Conservation (phyloP, 2,329 filamentous ascomycete genomes). For the Sporothrix humicola region DNA sequence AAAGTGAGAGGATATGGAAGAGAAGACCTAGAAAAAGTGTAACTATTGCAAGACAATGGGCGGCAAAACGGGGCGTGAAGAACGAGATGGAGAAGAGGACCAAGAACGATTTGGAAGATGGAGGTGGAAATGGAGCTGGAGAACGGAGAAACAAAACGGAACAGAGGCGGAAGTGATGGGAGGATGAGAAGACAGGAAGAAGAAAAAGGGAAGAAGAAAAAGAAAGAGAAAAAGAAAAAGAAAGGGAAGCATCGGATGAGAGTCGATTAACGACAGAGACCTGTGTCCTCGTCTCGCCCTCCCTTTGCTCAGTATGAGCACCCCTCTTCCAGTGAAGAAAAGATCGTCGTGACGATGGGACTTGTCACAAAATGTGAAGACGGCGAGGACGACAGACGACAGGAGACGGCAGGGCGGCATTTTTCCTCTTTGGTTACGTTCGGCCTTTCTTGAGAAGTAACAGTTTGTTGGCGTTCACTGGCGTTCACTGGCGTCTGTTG, state of each 20-base stretch:
- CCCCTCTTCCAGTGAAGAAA: slow-evolving; percentile 16
- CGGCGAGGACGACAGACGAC: not conserved
- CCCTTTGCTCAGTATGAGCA: not conserved
- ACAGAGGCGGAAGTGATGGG: slow-evolving; percentile 4
- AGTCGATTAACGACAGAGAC: no score
- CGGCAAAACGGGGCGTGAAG: slow-evolving; percentile 4
- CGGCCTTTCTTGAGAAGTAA: not conserved
- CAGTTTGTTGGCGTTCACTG: not conserved
- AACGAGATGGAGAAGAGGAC: not conserved
- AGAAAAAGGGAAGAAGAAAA: not conserved
- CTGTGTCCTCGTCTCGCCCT: not conserved
- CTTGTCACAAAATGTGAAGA: not conserved
- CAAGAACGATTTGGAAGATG: not conserved
- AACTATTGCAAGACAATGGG: not conserved
- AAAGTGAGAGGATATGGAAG: no score
- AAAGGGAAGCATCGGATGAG: no score
- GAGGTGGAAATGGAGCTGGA: not conserved
- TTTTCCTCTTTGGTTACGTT: slow-evolving; percentile 8
- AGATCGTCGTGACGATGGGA: slow-evolving; percentile 5
- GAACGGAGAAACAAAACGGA: not conserved
- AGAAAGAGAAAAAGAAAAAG: not conserved
- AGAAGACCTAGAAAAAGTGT: not conserved
- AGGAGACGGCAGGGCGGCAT: slow-evolving; percentile 4
- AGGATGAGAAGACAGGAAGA: not conserved
- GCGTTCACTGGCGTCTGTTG: not conserved